phyloP scores from a whole-genome alignment of 2,329 filamentous ascomycete species.

The Neofusicoccum sp. region DNA sequence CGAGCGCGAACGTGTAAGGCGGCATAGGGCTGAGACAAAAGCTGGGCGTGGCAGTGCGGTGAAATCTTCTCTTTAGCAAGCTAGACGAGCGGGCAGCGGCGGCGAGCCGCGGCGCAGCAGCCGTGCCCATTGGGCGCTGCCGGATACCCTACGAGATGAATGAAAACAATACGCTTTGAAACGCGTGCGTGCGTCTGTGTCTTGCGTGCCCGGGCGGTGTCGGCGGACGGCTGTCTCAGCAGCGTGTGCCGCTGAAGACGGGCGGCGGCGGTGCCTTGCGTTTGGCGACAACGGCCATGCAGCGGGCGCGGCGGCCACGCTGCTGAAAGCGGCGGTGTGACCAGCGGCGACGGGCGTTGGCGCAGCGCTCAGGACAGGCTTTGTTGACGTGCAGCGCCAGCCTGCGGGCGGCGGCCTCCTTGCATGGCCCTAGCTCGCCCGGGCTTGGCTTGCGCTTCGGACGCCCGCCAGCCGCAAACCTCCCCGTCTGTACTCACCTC shows the following conservation, averaged over 20 bases:
- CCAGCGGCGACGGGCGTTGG: not conserved
- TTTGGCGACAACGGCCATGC: constrained; percentile 6
- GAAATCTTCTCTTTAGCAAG: not conserved
- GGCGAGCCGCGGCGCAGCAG: constrained; percentile 1
- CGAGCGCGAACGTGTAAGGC: constrained; percentile 23
- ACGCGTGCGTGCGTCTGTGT: constrained; percentile 7
- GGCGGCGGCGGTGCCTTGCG: not conserved
- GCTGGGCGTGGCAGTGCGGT: not conserved
- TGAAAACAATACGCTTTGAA: constrained; percentile 4
- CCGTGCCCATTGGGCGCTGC: constrained; percentile 23
- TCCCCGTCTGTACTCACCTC: constrained; percentile 9
- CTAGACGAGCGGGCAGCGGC: constrained; percentile 22
- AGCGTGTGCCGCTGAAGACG: constrained; percentile 10
- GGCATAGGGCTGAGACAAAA: constrained; percentile 15
- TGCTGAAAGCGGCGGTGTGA: not conserved
- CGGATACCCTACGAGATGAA: constrained; percentile 27
- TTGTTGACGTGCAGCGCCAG: not conserved
- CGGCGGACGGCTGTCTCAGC: constrained; percentile 1
- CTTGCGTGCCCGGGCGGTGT: not conserved
- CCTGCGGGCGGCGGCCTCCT: constrained; percentile 2
- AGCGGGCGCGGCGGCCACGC: constrained; percentile 7
- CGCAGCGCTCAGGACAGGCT: not conserved
- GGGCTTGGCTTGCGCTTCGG: constrained; percentile 1
- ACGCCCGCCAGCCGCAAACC: not conserved
- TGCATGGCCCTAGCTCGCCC: constrained; percentile 7